These are phyloP conservation scores for Starmerella tilneyi DNA, from an alignment of 805 yeast genomes.

Conservation along the genomic window DNA sequence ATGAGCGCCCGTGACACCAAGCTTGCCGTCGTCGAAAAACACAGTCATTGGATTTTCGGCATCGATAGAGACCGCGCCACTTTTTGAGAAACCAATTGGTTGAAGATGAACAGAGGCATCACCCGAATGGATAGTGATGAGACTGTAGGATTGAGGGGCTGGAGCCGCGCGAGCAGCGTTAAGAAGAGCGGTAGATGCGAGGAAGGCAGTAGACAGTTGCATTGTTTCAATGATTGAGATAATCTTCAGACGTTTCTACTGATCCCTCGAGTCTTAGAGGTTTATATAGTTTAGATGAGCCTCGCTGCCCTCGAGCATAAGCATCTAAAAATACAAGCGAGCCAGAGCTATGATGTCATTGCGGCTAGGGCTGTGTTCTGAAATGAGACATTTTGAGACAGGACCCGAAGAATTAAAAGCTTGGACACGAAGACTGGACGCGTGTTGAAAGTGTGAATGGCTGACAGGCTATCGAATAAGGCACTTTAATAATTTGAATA, in stretches of 20 bases:
- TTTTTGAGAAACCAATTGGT: background rate
- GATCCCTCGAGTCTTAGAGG: too few species aligned
- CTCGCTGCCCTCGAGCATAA: too few species aligned
- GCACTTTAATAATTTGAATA: too few species aligned
- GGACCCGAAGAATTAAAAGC: too few species aligned
- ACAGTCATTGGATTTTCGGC: background rate
- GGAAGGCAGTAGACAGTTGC: background rate
- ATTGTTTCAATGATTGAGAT: background rate
- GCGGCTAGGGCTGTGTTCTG: too few species aligned
- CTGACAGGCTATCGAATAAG: too few species aligned
- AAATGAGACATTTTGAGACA: too few species aligned
- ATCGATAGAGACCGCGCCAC: background rate
- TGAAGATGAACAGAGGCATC: background rate
- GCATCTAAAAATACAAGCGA: too few species aligned
- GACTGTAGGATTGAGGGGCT: background rate
- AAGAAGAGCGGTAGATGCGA: background rate
- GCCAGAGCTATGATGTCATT: too few species aligned
- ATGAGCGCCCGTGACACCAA: background rate
- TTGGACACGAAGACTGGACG: too few species aligned
- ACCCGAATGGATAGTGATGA: background rate
- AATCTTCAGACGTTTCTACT: background rate
- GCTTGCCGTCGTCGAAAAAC: conserved; percentile 1
- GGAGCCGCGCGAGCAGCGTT: background rate
- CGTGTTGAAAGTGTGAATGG: too few species aligned
- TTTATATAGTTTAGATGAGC: too few species aligned